A percentile compares a stretch with the other conserved stretches of the same genome.
phyloP scores from a whole-genome alignment of 805 yeast species.

The Brettanomyces sp. region DNA sequence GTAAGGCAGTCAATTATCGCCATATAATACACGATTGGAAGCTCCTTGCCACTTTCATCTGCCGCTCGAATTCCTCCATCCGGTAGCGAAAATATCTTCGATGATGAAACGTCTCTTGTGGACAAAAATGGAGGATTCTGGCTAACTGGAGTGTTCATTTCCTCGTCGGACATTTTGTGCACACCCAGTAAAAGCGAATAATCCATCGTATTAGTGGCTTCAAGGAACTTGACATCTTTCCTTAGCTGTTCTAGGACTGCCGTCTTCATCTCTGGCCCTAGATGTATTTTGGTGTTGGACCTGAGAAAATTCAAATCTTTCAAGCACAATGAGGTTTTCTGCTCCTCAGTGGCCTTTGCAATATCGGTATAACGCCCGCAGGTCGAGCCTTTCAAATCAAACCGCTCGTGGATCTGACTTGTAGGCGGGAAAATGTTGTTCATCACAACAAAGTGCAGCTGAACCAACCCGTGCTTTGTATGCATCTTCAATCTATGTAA shows the following conservation, averaged over 20 bases:
- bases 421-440: conserved; percentile 94
- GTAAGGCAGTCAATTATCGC: conserved; percentile 95
- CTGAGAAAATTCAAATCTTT: conserved; percentile 90
- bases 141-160: conserved; percentile 14
- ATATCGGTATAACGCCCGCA: conserved; percentile 60
- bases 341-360: conserved; percentile 20
- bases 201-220: conserved; percentile 85
- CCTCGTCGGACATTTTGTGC: conserved; percentile 62
- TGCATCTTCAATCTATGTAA: conserved; percentile 90
- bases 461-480: conserved; percentile 36
- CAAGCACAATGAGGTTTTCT: conserved; percentile 37
- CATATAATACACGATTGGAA: conserved; percentile 68
- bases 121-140: conserved; percentile 14
- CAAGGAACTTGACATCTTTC: conserved; percentile 64
- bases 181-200: conserved; percentile 84
- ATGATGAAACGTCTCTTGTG: conserved; percentile 6
- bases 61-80: conserved; percentile 83
- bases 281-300: conserved; percentile 47
- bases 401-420: conserved; percentile 73
- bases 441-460: conserved; percentile 92
- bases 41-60: conserved; percentile 49
- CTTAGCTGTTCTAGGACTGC: conserved; percentile 61
- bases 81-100: conserved; percentile 13
- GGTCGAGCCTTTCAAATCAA: conserved; percentile 89
- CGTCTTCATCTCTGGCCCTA: conserved; percentile 64